phyloP scores from a whole-genome alignment of 2,329 filamentous ascomycete genomes.

The Cyclaneusma minus region DNA sequence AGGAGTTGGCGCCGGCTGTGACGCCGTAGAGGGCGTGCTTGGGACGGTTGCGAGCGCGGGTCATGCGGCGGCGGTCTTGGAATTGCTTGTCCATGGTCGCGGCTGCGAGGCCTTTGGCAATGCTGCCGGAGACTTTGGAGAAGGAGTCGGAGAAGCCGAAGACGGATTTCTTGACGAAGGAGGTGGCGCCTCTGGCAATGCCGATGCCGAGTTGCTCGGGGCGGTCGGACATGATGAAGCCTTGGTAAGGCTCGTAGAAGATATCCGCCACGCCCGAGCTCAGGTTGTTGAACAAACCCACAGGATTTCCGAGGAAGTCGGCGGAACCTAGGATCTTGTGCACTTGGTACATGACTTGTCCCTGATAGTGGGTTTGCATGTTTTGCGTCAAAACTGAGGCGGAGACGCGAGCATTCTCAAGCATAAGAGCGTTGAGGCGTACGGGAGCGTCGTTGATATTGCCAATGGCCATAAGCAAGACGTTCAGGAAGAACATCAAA shows the following conservation, averaged over 20 bases:
- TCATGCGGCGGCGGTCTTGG: slow-evolving; percentile 89
- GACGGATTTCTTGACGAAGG: slow-evolving; percentile 96
- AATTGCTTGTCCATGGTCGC: slow-evolving; percentile 98
- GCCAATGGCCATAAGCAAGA: slow-evolving; percentile 97
- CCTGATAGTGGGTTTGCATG: slow-evolving; percentile 87
- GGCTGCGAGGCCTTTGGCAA: slow-evolving; percentile 90
- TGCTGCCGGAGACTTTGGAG: slow-evolving; percentile 92
- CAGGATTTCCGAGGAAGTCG: slow-evolving; percentile 93
- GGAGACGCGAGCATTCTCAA: slow-evolving; percentile 90
- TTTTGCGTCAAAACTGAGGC: slow-evolving; percentile 71
- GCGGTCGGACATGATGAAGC: slow-evolving; percentile 86
- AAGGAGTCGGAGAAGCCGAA: slow-evolving; percentile 96
- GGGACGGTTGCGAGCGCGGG: slow-evolving; percentile 77
- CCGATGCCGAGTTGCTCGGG: slow-evolving; percentile 91
- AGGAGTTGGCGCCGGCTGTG: slow-evolving; percentile 85
- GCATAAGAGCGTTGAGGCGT: slow-evolving; percentile 78
- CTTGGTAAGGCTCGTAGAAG: slow-evolving; percentile 98
- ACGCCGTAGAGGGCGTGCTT: slow-evolving; percentile 97
- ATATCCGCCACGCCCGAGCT: slow-evolving; percentile 95
- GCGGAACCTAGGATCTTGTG: slow-evolving; percentile 96
- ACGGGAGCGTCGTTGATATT: slow-evolving; percentile 98
- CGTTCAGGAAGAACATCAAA: slow-evolving; percentile 96
- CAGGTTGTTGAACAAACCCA: slow-evolving; percentile 95
- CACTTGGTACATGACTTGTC: slow-evolving; percentile 88
- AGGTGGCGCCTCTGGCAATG: slow-evolving; percentile 91